Percentiles rank a stretch among this genome's conserved stretches.
These are phyloP conservation scores for Akanthomyces uredinophilus DNA, from an alignment of 2,329 filamentous ascomycete species.

Conservation along the genomic window DNA sequence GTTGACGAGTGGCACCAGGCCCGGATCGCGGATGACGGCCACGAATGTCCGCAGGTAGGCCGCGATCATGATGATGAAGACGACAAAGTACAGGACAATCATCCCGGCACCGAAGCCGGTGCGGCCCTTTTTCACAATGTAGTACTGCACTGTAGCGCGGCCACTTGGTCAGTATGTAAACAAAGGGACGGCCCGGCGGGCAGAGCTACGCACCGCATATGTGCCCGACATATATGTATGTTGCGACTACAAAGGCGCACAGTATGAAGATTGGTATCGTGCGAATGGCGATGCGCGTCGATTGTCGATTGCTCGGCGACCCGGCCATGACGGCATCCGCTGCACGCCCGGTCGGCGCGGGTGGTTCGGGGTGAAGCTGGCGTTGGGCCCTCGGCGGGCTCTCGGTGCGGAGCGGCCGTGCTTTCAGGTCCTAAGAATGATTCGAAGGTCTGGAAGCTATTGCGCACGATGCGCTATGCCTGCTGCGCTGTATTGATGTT, in stretches of 20 bases:
- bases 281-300: constrained; percentile 37
- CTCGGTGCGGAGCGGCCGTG: background rate
- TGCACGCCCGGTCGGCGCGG: background rate
- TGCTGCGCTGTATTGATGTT: background rate
- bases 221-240: constrained; percentile 63
- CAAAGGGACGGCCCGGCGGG: background rate
- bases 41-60: constrained; percentile 69
- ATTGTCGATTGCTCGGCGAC: constrained; percentile 24
- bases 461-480: background rate
- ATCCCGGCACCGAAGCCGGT: constrained; percentile 60
- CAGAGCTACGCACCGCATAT: constrained; percentile 56
- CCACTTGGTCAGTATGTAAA: constrained; percentile 8
- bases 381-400: background rate
- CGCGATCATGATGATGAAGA: constrained; percentile 60
- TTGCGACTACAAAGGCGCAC: constrained; percentile 61
- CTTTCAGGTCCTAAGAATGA: background rate
- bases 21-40: constrained; percentile 65
- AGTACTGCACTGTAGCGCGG: constrained; percentile 58
- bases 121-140: constrained; percentile 48
- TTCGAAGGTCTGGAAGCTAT: too few relatives aligned
- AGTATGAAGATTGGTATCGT: constrained; percentile 66
- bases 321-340: constrained; percentile 29
- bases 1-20: constrained; percentile 61
- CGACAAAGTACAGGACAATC: constrained; percentile 65
- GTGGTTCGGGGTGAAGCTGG: background rate